A percentile compares a stretch with the other conserved stretches of the same genome.
phyloP scores from a whole-genome alignment of 495 filamentous ascomycete species.

The Letharia columbiana region DNA sequence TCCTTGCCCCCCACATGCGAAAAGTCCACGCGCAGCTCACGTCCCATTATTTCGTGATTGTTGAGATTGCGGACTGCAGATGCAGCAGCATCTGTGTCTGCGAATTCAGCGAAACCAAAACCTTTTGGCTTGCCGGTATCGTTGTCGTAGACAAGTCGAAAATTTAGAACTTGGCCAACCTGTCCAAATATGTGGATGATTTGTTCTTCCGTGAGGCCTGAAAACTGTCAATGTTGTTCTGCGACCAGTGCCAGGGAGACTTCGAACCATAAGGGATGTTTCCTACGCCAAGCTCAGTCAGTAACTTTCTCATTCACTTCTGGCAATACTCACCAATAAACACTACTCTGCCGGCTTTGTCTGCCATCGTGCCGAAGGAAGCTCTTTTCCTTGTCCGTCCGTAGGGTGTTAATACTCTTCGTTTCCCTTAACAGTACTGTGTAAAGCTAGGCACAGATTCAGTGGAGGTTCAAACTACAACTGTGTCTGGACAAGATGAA shows the following conservation, averaged over 20 bases:
- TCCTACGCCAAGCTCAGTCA: conserved; percentile 12
- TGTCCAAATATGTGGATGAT: conserved; percentile 84
- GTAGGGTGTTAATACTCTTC: neutral
- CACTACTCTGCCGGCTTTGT: conserved; percentile 53
- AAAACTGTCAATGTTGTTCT: conserved; percentile 20
- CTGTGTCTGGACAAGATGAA: neutral
- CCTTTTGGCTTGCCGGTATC: conserved; percentile 94
- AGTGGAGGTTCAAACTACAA: neutral
- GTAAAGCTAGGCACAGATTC: neutral
- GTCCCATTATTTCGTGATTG: conserved; percentile 90
- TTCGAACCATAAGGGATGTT: conserved; percentile 26
- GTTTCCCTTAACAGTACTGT: neutral
- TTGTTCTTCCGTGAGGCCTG: conserved; percentile 88
- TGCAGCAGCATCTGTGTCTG: conserved; percentile 81
- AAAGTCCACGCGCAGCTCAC: conserved; percentile 90
- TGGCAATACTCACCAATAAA: conserved; percentile 81
- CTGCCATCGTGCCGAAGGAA: conserved; percentile 38
- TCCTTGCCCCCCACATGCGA: conserved; percentile 81
- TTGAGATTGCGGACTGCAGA: conserved; percentile 94
- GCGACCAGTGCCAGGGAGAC: neutral
- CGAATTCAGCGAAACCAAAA: conserved; percentile 92
- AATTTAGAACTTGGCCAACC: conserved; percentile 82
- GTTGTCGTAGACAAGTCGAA: conserved; percentile 89
- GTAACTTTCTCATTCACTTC: conserved; percentile 14
- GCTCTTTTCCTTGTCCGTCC: neutral